Conservation (phyloP, 2,329 filamentous ascomycete species). For the Diaporthe sp. region DNA sequence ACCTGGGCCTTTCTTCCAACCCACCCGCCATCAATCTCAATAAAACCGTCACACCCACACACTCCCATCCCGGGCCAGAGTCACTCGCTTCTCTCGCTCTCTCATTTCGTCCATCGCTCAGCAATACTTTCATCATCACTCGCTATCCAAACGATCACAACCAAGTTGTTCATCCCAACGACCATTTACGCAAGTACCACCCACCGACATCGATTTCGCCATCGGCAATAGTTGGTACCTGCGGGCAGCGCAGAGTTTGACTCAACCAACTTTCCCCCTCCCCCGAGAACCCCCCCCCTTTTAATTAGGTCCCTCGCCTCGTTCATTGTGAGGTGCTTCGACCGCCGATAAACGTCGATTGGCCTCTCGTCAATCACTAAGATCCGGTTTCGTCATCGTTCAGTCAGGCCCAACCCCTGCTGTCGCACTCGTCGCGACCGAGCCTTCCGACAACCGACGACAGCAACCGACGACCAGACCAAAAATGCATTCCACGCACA, state of each 20-base stretch:
- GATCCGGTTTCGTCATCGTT: conserved; percentile 5
- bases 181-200: conserved; percentile 9
- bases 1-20: conserved; percentile 4
- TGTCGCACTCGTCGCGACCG: conserved; percentile 13
- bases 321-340: neutral
- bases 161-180: conserved; percentile 11
- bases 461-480: conserved; percentile 20
- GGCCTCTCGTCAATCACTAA: neutral
- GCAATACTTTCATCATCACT: conserved; percentile 4
- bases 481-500: conserved; percentile 59
- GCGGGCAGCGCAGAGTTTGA: conserved; percentile 18
- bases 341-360: conserved; percentile 1
- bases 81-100: conserved; percentile 26
- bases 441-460: conserved; percentile 13
- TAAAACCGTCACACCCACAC: conserved; percentile 22
- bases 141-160: conserved; percentile 23
- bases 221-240: neutral
- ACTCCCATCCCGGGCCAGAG: neutral
- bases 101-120: conserved; percentile 28
- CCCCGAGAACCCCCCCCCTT: conserved; percentile 9
- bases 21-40: conserved; percentile 25
- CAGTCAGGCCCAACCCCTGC: neutral
- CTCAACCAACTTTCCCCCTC: neutral
- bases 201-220: neutral
- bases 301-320: conserved; percentile 17